Percentiles rank a stretch among this genome's conserved stretches.
phyloP scores from a whole-genome alignment of 345 rosid genomes.

The Euphorbia lathyris region DNA sequence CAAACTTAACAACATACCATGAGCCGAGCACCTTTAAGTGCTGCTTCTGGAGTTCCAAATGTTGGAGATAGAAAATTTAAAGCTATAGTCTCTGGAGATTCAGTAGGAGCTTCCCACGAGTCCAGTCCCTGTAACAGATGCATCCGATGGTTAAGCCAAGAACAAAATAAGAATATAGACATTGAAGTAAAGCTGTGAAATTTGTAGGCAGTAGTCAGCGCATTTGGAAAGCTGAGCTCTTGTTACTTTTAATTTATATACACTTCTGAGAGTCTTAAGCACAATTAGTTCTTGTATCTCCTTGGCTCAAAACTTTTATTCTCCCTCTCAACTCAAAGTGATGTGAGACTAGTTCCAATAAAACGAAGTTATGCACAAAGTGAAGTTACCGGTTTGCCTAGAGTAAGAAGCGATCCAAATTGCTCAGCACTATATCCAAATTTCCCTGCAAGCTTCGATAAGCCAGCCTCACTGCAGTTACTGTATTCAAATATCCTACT shows the following conservation, averaged over 20 bases:
- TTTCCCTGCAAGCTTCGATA: conserved; percentile 10
- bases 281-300: background rate
- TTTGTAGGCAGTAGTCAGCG: background rate
- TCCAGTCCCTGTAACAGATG: conserved; percentile 5
- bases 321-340: background rate
- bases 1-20: conserved; percentile 6
- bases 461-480: conserved; percentile 8
- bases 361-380: background rate
- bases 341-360: background rate
- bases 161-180: background rate
- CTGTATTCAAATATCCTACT: conserved; percentile 2
- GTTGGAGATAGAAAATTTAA: background rate
- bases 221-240: background rate
- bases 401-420: background rate
- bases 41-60: conserved; percentile 12
- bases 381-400: conserved; percentile 2
- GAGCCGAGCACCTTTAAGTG: conserved; percentile 11
- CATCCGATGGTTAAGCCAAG: background rate
- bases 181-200: background rate
- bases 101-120: conserved; percentile 3
- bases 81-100: conserved; percentile 12
- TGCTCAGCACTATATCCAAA: conserved; percentile 17
- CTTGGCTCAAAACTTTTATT: background rate
- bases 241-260: background rate
- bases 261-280: background rate